Base-by-base conservation (phyloP, 306 rosid species). In the Cyclanthera cordifolia region DNA sequence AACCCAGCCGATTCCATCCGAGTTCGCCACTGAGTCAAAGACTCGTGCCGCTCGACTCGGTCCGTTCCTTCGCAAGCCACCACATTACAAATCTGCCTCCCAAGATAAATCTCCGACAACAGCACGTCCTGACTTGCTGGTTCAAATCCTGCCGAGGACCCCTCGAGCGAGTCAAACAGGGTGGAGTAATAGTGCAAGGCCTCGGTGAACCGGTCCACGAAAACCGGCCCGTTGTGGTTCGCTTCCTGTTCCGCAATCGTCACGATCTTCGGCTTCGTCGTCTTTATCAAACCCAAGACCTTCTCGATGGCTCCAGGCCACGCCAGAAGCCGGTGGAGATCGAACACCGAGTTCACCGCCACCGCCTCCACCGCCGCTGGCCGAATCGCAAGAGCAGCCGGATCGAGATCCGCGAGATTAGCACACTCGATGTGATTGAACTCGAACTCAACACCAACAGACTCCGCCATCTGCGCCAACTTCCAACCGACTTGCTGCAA, bases 151-250 rank as follows among this genome's bases (percentile, higher is more conserved):
- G 14, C 11, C 8, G 67, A 63, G 0, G 91, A 87, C 0, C 95
- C 94, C 16, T 93, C 99, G 16, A 90, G 39, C 73, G 99, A 90
- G 86, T 93, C 99, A n/a, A 93, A 93, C 77, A 93, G 69, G 4
- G 90, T 80, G 8, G 96, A 93, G 82, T 93, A 93, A 27, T 90
- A 93, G 80, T 93, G 95, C 19, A 93, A 72, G n/a, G 99, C 80
- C 77, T 93, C 95, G 0, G 85, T 93, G 79, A 93, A 93, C 78
- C 99, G 94, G 78, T 90, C 94, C 32, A 83, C 1, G 37, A 93
- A 90, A 41, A 69, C 71, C 50, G 76, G 72, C 0, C 96, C 90
- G 76, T 90, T 93, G 64, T 90, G 99, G 78, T 78, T 41, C 46
- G 75, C 59, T 72, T 72, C 75, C 12, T 72, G 75, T 20, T 72